phyloP scores from a whole-genome alignment of 148 eudicot species.

The Cornus kousa region DNA sequence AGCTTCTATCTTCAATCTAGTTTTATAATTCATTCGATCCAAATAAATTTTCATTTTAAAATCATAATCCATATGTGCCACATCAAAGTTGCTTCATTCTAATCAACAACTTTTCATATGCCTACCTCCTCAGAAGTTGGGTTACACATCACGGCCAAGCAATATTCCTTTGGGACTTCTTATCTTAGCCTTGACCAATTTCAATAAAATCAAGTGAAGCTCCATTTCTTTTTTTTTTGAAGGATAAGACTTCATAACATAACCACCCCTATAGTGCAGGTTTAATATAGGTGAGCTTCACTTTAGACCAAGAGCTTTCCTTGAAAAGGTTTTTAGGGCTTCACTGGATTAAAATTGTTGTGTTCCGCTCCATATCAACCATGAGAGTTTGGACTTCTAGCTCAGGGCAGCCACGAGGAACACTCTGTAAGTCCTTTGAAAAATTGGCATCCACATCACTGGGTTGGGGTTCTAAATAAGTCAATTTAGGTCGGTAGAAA shows the following conservation, averaged over 20 bases:
- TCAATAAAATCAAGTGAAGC: background rate
- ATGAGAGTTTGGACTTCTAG: background rate
- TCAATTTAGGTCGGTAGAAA: background rate
- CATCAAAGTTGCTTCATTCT: no score
- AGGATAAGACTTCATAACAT: background rate
- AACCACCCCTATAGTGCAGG: background rate
- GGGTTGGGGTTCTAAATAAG: background rate
- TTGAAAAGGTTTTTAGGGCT: background rate
- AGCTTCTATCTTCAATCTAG: no score
- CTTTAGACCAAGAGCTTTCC: background rate
- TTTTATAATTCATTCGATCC: no score
- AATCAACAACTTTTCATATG: no score
- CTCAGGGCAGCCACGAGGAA: background rate
- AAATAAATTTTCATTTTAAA: no score
- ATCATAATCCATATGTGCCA: no score
- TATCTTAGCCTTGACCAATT: background rate
- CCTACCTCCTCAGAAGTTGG: no score
- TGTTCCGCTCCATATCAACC: background rate
- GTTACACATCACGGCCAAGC: no score
- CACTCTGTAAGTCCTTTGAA: background rate
- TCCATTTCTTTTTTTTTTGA: background rate
- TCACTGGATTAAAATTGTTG: background rate
- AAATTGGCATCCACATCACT: background rate
- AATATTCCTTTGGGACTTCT: background rate
- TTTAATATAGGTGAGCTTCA: background rate